Conservation (phyloP, 2,329 filamentous ascomycete species). For the Lachnellula cervina region DNA sequence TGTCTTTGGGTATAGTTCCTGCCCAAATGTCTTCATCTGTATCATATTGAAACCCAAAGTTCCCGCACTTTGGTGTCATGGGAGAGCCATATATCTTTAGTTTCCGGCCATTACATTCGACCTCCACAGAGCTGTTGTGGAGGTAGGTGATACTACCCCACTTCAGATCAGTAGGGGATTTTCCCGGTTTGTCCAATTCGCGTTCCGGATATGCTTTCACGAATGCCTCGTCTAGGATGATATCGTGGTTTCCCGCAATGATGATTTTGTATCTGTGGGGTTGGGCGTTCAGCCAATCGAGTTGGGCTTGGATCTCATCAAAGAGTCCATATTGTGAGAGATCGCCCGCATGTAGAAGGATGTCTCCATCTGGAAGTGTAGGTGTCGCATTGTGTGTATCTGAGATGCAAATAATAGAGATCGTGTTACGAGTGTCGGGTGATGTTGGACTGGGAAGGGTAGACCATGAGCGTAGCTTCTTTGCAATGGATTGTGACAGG, state of each 20-base stretch:
- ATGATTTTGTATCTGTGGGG: constrained; percentile 69
- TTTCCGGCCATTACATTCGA: constrained; percentile 39
- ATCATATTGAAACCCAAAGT: background rate
- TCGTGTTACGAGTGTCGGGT: constrained; percentile 28
- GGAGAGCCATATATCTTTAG: constrained; percentile 51
- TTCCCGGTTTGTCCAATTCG: constrained; percentile 5
- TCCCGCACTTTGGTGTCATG: constrained; percentile 32
- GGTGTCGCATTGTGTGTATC: constrained; percentile 70
- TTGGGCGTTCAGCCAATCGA: constrained; percentile 71
- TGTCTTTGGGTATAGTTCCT: background rate
- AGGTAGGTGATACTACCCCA: background rate
- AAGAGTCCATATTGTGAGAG: constrained; percentile 42
- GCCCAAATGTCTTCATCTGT: background rate
- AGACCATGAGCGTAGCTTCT: background rate
- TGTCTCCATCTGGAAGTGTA: constrained; percentile 65
- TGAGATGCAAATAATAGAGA: constrained; percentile 78
- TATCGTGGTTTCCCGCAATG: constrained; percentile 81
- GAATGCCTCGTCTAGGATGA: constrained; percentile 26
- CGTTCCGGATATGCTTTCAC: constrained; percentile 16
- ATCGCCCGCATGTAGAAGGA: constrained; percentile 84
- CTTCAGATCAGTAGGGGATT: background rate
- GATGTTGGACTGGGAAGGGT: background rate
- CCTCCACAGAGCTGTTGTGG: background rate
- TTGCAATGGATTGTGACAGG: background rate
- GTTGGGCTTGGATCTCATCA: constrained; percentile 67